Evolutionary conservation across 768 basidiomycete species (phyloP).

Genomic region (Candolleomyces aberdarensis): DNA sequence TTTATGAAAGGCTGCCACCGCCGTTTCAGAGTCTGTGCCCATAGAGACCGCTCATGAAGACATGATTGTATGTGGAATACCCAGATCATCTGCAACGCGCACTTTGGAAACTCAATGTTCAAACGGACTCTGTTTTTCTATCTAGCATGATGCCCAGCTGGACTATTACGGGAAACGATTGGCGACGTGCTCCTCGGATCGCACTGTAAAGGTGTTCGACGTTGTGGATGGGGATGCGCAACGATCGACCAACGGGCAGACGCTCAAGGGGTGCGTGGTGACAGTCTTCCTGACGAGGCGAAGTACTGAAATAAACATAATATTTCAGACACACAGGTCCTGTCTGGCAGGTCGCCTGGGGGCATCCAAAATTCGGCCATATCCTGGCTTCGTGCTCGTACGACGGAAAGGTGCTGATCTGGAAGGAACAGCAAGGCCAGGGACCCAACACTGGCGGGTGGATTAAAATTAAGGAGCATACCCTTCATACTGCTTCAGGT

Average conservation of each 20-base stretch:
- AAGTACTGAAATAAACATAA: neutral
- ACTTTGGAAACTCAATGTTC: neutral
- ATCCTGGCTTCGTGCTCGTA: conserved; percentile 99
- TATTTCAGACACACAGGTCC: conserved; percentile 84
- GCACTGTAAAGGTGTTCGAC: conserved; percentile 93
- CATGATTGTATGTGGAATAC: conserved; percentile 78
- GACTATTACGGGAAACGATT: conserved; percentile 98
- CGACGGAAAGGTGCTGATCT: conserved; percentile 96
- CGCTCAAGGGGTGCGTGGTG: conserved; percentile 68
- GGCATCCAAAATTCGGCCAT: conserved; percentile 94
- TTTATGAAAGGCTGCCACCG: conserved; percentile 42
- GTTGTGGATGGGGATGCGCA: conserved; percentile 85
- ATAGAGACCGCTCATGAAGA: conserved; percentile 84
- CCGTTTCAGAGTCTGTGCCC: conserved; percentile 35
- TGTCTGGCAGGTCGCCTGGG: conserved; percentile 98
- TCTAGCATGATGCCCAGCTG: conserved; percentile 89
- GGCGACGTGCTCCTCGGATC: conserved; percentile 94
- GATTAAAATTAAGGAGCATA: conserved; percentile 96
- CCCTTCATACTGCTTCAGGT: conserved; percentile 92
- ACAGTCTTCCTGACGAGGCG: neutral
- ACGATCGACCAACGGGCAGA: conserved; percentile 59
- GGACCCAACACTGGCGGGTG: conserved; percentile 62
- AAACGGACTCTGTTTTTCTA: neutral
- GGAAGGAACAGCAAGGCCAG: conserved; percentile 83
- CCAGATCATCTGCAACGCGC: neutral